Evolutionary conservation across 176 grass and related monocot species (phyloP).

Genomic region (Zizania latifolia): DNA sequence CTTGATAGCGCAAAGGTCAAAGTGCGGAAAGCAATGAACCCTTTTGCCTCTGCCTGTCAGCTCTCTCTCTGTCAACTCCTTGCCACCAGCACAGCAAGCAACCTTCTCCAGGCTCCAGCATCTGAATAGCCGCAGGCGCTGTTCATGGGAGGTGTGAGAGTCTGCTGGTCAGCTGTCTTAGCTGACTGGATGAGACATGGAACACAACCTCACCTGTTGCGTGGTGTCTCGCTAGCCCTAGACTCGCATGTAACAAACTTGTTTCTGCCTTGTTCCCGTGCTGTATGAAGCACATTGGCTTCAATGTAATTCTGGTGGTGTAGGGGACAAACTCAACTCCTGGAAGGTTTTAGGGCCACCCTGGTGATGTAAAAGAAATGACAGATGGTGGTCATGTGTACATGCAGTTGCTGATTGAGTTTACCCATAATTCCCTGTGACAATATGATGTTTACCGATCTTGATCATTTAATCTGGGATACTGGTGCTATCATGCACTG

Average conservation of each 20-base stretch:
- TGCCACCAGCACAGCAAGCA: background rate
- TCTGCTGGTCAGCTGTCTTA: background rate
- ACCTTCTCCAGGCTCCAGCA: slow-evolving; percentile 13
- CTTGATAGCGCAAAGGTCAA: slow-evolving; percentile 55
- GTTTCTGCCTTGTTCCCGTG: background rate
- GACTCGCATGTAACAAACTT: slow-evolving; percentile 35
- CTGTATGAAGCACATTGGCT: slow-evolving; percentile 47
- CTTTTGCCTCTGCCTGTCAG: background rate
- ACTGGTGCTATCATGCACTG: background rate
- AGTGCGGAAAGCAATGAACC: slow-evolving; percentile 34
- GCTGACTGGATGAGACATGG: slow-evolving; percentile 29
- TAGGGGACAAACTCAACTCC: slow-evolving; percentile 12
- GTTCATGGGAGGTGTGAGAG: background rate
- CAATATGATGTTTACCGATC: background rate
- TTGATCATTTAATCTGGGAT: background rate
- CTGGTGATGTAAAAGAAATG: slow-evolving; percentile 26
- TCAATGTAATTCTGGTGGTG: slow-evolving; percentile 31
- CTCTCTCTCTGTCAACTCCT: background rate
- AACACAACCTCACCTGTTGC: slow-evolving; percentile 16
- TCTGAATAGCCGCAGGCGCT: background rate
- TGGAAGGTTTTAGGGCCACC: background rate
- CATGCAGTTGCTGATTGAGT: slow-evolving; percentile 12
- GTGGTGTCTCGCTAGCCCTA: background rate
- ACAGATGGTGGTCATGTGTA: slow-evolving; percentile 21
- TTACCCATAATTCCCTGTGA: background rate